Evolutionary conservation across 345 rosid genomes (phyloP).

Genomic region (Eucalyptus viminalis): DNA sequence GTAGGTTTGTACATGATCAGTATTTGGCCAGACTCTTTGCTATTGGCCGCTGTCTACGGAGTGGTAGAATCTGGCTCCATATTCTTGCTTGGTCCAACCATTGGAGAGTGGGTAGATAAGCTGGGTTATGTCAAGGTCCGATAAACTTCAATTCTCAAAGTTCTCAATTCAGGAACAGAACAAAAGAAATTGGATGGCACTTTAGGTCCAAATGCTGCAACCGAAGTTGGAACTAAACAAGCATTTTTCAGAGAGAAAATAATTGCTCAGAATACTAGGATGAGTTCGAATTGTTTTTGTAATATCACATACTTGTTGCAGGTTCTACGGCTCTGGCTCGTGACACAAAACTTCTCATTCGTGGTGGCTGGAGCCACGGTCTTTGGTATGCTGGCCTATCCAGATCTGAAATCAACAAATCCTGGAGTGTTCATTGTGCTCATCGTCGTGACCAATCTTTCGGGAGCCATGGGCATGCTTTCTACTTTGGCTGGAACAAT

Average conservation of each 20-base stretch:
- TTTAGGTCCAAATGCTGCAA: too few species aligned
- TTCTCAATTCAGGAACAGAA: too few species aligned
- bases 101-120: constrained; percentile 63
- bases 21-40: constrained; percentile 78
- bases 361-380: constrained; percentile 64
- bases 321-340: constrained; percentile 72
- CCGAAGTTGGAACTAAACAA: too few species aligned
- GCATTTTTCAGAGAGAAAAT: too few species aligned
- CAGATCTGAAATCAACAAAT: constrained; percentile 31
- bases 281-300: neutral
- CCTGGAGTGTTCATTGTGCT: constrained; percentile 25
- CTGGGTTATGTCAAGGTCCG: constrained; percentile 44
- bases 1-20: constrained; percentile 85
- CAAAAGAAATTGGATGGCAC: too few species aligned
- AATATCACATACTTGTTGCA: neutral
- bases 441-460: constrained; percentile 31
- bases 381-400: constrained; percentile 23
- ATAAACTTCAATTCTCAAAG: too few species aligned
- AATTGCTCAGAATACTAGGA: too few species aligned
- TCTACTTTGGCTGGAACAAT: constrained; percentile 83
- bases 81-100: constrained; percentile 54
- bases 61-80: constrained; percentile 66
- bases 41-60: constrained; percentile 71
- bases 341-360: constrained; percentile 65
- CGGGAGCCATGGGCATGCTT: constrained; percentile 73